Evolutionary conservation across 805 yeast species (phyloP).

Genomic region (Barnettozyma wickerhamii): DNA sequence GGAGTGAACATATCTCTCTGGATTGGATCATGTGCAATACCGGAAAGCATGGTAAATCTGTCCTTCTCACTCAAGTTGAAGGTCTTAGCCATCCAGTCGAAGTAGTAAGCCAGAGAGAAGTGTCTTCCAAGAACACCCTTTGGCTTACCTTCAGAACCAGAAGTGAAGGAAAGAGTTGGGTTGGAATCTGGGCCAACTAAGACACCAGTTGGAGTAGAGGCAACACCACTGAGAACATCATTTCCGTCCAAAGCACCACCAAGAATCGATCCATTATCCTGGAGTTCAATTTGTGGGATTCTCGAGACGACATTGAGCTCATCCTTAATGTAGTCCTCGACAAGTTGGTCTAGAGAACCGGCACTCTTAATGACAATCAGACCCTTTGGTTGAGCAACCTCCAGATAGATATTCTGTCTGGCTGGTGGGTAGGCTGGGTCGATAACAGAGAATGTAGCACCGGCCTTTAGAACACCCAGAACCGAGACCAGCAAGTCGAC

Average conservation of each 20-base stretch:
- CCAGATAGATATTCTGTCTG: constrained; percentile 87
- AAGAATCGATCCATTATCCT: constrained; percentile 64
- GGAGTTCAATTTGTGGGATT: constrained; percentile 73
- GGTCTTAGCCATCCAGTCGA: constrained; percentile 96
- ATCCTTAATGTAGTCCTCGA: constrained; percentile 67
- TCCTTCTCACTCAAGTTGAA: constrained; percentile 77
- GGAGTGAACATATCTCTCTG: constrained; percentile 99
- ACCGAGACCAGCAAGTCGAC: constrained; percentile 96
- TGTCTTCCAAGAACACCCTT: constrained; percentile 99
- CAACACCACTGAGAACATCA: constrained; percentile 41
- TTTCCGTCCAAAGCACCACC: constrained; percentile 47
- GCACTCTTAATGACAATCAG: constrained; percentile 88
- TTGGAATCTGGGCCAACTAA: constrained; percentile 96
- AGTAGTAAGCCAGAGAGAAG: constrained; percentile 92
- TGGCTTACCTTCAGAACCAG: constrained; percentile 98
- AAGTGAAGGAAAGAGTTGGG: constrained; percentile 94
- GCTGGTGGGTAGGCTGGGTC: constrained; percentile 99
- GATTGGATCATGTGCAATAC: constrained; percentile 99
- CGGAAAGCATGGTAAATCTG: constrained; percentile 94
- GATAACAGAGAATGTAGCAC: constrained; percentile 96
- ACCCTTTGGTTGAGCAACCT: constrained; percentile 92
- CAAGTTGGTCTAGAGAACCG: constrained; percentile 73
- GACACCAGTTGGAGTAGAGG: constrained; percentile 71
- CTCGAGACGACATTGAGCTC: constrained; percentile 71
- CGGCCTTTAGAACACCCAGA: constrained; percentile 97